These are phyloP conservation scores for Spencermartinsiella europaea DNA, from an alignment of 805 yeast species.

Conservation along the genomic window DNA sequence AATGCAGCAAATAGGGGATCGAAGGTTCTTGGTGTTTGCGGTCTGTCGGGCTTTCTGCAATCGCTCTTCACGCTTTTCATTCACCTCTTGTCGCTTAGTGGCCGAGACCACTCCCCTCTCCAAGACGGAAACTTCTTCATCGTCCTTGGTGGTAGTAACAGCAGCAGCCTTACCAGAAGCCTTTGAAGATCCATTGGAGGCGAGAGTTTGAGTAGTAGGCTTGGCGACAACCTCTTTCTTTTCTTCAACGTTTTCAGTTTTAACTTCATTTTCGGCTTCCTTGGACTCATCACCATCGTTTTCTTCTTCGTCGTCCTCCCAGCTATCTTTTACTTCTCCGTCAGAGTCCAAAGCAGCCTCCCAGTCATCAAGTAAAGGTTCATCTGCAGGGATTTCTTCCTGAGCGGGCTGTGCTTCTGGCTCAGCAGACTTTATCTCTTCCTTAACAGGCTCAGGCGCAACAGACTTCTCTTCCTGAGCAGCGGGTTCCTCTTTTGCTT, in stretches of 20 bases:
- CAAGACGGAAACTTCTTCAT: conserved; percentile 28
- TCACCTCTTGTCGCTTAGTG: conserved; percentile 36
- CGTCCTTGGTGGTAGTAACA: conserved; percentile 21
- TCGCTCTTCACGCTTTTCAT: conserved; percentile 37
- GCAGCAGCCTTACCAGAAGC: conserved; percentile 24
- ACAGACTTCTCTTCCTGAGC: conserved; percentile 5
- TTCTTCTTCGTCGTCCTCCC: conserved; percentile 21
- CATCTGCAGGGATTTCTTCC: conserved; percentile 38
- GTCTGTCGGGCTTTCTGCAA: conserved; percentile 33
- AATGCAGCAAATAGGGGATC: conserved; percentile 99
- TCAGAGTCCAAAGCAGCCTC: conserved; percentile 54
- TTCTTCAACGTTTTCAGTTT: conserved; percentile 22
- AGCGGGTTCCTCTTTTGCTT: conserved; percentile 4
- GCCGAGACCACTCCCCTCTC: conserved; percentile 26
- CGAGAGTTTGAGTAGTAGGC: conserved; percentile 18
- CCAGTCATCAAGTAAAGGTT: conserved; percentile 78
- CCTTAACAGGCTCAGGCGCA: conserved; percentile 21
- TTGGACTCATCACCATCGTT: conserved; percentile 24
- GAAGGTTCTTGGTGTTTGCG: conserved; percentile 53
- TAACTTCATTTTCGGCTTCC: conserved; percentile 23
- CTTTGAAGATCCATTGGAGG: conserved; percentile 27
- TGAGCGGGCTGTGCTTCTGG: conserved; percentile 21
- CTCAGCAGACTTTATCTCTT: conserved; percentile 8
- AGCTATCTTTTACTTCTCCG: conserved; percentile 46
- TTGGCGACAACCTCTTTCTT: conserved; percentile 14